These are phyloP conservation scores for Monilinia fructigena DNA, from an alignment of 2,329 filamentous ascomycete genomes.

Conservation along the genomic window DNA sequence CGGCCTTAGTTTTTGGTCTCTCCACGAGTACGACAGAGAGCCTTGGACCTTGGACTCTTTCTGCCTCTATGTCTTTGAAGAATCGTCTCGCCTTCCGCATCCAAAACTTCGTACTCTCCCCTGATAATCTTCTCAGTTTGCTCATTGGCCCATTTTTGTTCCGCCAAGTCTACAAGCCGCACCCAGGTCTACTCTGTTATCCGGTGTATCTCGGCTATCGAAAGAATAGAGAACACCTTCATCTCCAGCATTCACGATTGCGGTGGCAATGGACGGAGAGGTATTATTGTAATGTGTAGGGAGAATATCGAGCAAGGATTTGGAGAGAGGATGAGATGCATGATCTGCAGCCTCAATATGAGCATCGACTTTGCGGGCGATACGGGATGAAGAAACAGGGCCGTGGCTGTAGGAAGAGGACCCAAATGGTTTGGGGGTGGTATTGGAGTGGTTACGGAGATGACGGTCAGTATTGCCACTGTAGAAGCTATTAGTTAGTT, in stretches of 20 bases:
- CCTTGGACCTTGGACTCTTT: conserved; percentile 37
- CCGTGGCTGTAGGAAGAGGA: conserved; percentile 27
- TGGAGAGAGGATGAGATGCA: conserved; percentile 31
- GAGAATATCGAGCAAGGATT: conserved; percentile 38
- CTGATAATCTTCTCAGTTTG: conserved; percentile 40
- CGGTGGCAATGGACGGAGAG: conserved; percentile 29
- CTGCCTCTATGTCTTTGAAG: conserved; percentile 33
- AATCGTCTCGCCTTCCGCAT: conserved; percentile 37
- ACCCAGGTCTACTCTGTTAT: conserved; percentile 34
- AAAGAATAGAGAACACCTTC: conserved; percentile 38
- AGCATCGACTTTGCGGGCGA: conserved; percentile 32
- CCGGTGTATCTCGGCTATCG: conserved; percentile 35
- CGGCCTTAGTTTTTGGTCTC: conserved; percentile 9
- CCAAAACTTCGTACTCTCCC: conserved; percentile 41
- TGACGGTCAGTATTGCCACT: conserved; percentile 33
- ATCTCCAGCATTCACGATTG: conserved; percentile 27
- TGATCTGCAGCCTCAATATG: conserved; percentile 32
- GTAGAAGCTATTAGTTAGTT: conserved; percentile 26
- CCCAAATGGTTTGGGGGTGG: conserved; percentile 30
- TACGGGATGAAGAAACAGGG: conserved; percentile 24
- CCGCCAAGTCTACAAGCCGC: conserved; percentile 39
- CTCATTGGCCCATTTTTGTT: conserved; percentile 37
- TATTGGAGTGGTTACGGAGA: conserved; percentile 30
- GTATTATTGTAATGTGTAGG: conserved; percentile 36
- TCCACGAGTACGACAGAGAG: conserved; percentile 12